A percentile compares a stretch with the other conserved stretches of the same genome.
Evolutionary conservation across 1,139 yeast species (phyloP).

Genomic region (Keqinozyma sinolaborantium): DNA sequence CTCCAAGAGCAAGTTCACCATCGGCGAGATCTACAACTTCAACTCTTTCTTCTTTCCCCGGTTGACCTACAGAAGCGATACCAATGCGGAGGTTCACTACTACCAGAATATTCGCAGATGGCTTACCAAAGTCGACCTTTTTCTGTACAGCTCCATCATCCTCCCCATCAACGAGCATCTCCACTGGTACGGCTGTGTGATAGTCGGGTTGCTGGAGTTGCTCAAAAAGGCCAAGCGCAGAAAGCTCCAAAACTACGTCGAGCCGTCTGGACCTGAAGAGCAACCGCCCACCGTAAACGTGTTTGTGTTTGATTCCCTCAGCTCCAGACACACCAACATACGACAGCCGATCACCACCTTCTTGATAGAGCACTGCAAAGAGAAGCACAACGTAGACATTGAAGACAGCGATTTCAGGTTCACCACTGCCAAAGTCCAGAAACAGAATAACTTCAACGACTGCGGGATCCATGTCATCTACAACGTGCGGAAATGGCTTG

Average conservation of each 20-base stretch:
- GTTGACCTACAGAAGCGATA: constrained; percentile 32
- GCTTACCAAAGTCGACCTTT: constrained; percentile 70
- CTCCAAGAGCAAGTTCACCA: constrained; percentile 13
- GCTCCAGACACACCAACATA: constrained; percentile 53
- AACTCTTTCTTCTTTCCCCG: constrained; percentile 84
- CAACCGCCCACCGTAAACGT: constrained; percentile 30
- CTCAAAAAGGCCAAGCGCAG: constrained; percentile 12
- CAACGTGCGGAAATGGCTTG: constrained; percentile 65
- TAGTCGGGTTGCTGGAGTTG: constrained; percentile 44
- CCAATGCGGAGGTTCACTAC: constrained; percentile 20
- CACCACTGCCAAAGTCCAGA: constrained; percentile 64
- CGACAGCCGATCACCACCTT: constrained; percentile 57
- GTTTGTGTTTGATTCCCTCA: constrained; percentile 75
- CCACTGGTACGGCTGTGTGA: constrained; percentile 88
- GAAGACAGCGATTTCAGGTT: constrained; percentile 39
- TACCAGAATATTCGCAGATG: constrained; percentile 73
- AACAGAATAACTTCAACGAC: constrained; percentile 85
- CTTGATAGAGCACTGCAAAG: constrained; percentile 68
- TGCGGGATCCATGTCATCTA: constrained; percentile 93
- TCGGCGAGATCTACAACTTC: constrained; percentile 53
- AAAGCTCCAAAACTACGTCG: constrained; percentile 1
- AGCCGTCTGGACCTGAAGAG: neutral
- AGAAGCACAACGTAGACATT: constrained; percentile 50
- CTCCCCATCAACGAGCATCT: constrained; percentile 78
- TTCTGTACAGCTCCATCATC: constrained; percentile 58